These are phyloP conservation scores for Darksidea phi DNA, from an alignment of 495 filamentous ascomycete genomes.

Conservation along the genomic window DNA sequence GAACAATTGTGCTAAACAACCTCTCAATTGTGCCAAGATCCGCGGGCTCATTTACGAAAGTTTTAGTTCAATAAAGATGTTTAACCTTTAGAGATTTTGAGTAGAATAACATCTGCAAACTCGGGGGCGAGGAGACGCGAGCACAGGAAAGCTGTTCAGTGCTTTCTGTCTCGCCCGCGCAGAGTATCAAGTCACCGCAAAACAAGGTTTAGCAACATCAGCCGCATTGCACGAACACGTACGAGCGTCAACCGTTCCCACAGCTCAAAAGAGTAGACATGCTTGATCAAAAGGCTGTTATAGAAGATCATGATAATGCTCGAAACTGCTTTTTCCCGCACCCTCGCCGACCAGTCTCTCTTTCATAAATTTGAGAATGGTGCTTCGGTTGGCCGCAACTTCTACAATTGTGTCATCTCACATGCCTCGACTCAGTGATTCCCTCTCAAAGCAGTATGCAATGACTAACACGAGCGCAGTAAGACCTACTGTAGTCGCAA, in stretches of 20 bases:
- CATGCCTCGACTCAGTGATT: neutral
- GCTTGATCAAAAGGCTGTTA: neutral
- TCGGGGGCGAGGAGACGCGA: no score
- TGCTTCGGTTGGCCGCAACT: no score
- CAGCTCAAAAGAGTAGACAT: neutral
- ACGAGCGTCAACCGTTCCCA: neutral
- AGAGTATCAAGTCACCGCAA: neutral
- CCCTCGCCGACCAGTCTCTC: constrained; percentile 16
- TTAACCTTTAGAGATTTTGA: no score
- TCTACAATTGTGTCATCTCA: neutral
- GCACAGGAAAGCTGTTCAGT: no score
- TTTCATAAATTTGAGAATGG: constrained; percentile 23
- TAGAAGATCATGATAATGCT: neutral
- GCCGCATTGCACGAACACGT: neutral
- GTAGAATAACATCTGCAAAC: no score
- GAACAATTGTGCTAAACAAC: no score
- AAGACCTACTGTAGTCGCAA: no score
- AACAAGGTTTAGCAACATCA: constrained; percentile 5
- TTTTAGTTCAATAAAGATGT: no score
- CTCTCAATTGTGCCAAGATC: no score
- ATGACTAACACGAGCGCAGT: no score
- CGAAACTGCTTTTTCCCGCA: neutral
- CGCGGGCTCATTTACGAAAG: no score
- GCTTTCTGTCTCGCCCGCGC: no score
- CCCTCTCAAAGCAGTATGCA: neutral